Evolutionary conservation across 352 stramenopile genomes (phyloP).

Genomic region (Thraustotheca clavata): DNA sequence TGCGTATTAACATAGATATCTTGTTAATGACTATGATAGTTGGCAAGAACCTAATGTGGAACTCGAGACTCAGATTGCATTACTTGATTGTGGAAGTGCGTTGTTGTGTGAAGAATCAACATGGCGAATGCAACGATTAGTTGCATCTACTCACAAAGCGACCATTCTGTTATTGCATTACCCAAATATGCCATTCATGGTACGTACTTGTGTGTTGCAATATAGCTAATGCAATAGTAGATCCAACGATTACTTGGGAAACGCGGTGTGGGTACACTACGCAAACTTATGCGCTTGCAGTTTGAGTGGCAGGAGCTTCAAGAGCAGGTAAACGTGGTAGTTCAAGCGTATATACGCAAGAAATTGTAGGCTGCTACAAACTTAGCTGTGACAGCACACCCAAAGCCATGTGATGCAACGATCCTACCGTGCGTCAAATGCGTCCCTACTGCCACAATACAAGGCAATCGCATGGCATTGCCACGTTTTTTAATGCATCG

Average conservation of each 20-base stretch:
- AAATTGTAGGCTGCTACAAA: slow-evolving; percentile 4
- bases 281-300: background rate
- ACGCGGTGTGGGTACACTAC: slow-evolving; percentile 1
- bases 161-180: slow-evolving; percentile 2
- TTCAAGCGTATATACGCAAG: background rate
- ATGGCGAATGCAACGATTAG: background rate
- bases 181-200: background rate
- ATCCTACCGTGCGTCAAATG: slow-evolving; percentile 15
- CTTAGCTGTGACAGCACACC: background rate
- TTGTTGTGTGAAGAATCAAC: slow-evolving; percentile 10
- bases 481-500: slow-evolving; percentile 14
- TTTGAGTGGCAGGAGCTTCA: slow-evolving; percentile 4
- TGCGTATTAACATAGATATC: background rate
- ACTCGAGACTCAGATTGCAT: slow-evolving; percentile 11
- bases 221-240: background rate
- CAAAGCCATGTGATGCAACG: background rate
- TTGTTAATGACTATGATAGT: background rate
- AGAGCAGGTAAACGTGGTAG: background rate
- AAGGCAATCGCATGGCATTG: slow-evolving; percentile 5
- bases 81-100: slow-evolving; percentile 1
- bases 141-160: background rate
- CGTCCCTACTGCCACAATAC: background rate
- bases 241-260: slow-evolving; percentile 13
- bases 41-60: slow-evolving; percentile 1
- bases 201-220: background rate